Evolutionary conservation across 2,329 filamentous ascomycete species (phyloP).

Genomic region (Calonectria leucothoes): DNA sequence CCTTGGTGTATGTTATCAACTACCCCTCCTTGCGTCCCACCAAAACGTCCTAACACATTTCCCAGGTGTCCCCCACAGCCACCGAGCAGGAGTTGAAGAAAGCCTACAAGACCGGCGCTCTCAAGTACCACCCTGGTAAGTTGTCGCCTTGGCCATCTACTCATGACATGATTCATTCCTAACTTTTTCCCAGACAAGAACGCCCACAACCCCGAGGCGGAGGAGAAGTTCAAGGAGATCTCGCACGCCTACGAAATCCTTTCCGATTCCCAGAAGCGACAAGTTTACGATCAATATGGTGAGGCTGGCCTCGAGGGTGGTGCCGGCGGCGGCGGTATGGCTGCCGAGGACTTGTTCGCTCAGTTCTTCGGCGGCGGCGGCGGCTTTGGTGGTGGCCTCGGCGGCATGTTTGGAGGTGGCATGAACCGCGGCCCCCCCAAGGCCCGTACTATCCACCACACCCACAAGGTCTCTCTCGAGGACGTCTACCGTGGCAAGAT

Average conservation of each 20-base stretch:
- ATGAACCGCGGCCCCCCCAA: slow-evolving; percentile 84
- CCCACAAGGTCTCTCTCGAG: slow-evolving; percentile 97
- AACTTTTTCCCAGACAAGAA: slow-evolving; percentile 82
- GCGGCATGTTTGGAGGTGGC: slow-evolving; percentile 84
- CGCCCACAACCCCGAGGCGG: slow-evolving; percentile 88
- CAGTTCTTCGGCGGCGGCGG: slow-evolving; percentile 90
- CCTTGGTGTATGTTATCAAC: slow-evolving; percentile 72
- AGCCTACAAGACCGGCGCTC: slow-evolving; percentile 84
- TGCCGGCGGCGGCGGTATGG: slow-evolving; percentile 85
- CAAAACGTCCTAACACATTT: slow-evolving; percentile 32
- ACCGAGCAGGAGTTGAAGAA: slow-evolving; percentile 91
- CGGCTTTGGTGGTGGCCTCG: slow-evolving; percentile 65
- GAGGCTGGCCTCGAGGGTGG: slow-evolving; percentile 96
- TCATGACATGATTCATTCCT: slow-evolving; percentile 12
- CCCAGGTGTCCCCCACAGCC: slow-evolving; percentile 80
- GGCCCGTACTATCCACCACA: slow-evolving; percentile 96
- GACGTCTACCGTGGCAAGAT: slow-evolving; percentile 98
- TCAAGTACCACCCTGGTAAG: slow-evolving; percentile 88
- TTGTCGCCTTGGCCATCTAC: slow-evolving; percentile 20
- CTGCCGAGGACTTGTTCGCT: slow-evolving; percentile 94
- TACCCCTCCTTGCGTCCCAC: not conserved
- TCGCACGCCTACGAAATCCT: slow-evolving; percentile 96
- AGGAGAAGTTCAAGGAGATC: slow-evolving; percentile 98
- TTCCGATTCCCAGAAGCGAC: slow-evolving; percentile 90
- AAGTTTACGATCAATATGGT: slow-evolving; percentile 96